phyloP scores from a whole-genome alignment of 1,284 basidiomycete species.

The Pyrrhoderma noxium region DNA sequence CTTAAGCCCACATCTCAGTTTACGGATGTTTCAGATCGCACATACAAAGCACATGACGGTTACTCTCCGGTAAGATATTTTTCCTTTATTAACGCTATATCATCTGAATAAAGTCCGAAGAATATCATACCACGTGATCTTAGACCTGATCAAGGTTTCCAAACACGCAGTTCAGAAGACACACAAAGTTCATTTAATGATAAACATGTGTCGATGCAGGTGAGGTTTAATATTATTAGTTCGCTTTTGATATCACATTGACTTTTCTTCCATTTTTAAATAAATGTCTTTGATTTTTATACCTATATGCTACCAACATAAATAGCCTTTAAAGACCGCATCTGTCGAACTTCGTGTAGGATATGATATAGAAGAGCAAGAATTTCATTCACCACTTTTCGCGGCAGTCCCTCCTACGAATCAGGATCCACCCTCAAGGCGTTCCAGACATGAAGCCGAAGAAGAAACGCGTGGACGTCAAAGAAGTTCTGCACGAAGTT shows the following conservation, averaged over 20 bases:
- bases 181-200: too few species aligned
- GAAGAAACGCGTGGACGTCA: neutral
- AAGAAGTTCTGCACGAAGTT: too few species aligned
- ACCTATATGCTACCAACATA: too few species aligned
- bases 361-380: constrained; percentile 7
- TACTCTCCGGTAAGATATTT: too few species aligned
- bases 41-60: too few species aligned
- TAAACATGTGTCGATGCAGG: constrained; percentile 2
- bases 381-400: constrained; percentile 14
- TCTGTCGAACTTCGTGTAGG: constrained; percentile 14
- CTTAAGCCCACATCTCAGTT: neutral
- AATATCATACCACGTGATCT: too few species aligned
- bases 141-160: too few species aligned
- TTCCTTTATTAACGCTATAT: too few species aligned
- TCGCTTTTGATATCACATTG: neutral
- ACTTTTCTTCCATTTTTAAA: neutral
- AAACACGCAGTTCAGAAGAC: too few species aligned
- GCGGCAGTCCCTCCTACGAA: neutral
- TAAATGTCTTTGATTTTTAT: neutral
- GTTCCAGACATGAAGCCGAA: neutral
- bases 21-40: too few species aligned
- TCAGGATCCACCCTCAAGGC: neutral
- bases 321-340: constrained; percentile 13
- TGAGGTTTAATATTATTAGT: neutral
- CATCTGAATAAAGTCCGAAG: too few species aligned